These are phyloP conservation scores for Saccharomyces hybrid DNA, from an alignment of 1,139 yeast genomes.

Conservation along the genomic window DNA sequence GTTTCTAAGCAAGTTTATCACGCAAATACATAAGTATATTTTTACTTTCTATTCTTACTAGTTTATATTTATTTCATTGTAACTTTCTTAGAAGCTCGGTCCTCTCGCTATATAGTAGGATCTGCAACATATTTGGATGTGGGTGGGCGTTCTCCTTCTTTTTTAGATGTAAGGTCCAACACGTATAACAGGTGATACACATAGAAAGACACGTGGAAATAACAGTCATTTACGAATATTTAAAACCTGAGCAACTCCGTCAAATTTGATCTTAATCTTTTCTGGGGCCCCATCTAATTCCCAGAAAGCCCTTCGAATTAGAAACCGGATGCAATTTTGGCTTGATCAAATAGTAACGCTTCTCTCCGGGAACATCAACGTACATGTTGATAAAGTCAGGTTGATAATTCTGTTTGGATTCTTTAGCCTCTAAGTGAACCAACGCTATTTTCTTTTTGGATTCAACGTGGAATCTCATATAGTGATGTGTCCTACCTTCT, in stretches of 20 bases:
- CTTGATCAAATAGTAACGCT: conserved; percentile 63
- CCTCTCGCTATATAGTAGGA: neutral
- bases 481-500: conserved; percentile 70
- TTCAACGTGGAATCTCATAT: conserved; percentile 83
- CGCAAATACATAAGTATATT: neutral
- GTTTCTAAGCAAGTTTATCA: neutral
- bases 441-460: conserved; percentile 53
- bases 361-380: conserved; percentile 65
- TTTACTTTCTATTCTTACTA: neutral
- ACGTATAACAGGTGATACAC: neutral
- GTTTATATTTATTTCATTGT: neutral
- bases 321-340: conserved; percentile 33
- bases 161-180: neutral
- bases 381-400: conserved; percentile 70
- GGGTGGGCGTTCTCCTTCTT: neutral
- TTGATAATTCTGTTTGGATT: conserved; percentile 51
- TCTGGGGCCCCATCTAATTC: conserved; percentile 81
- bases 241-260: neutral
- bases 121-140: neutral
- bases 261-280: conserved; percentile 32
- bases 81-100: neutral
- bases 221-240: neutral
- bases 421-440: conserved; percentile 70
- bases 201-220: neutral
- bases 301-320: conserved; percentile 55